Conservation (phyloP, 768 basidiomycete species). For the Infundibulicybe gibba region DNA sequence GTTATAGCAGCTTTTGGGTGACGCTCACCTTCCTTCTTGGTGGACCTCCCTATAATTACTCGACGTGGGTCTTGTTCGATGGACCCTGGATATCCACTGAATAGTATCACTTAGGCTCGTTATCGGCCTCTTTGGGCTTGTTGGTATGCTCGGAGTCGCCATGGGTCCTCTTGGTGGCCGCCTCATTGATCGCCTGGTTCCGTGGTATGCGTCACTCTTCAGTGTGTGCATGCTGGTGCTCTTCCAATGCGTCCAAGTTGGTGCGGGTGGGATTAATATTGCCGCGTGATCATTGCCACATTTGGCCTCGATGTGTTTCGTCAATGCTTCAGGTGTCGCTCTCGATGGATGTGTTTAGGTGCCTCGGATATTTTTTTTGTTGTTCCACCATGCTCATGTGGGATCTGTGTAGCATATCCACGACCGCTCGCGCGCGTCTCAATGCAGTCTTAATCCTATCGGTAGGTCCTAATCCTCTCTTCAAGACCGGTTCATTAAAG, state of each 20-base stretch:
- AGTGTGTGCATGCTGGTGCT: conserved; percentile 42
- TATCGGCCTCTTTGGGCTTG: conserved; percentile 73
- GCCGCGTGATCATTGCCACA: conserved; percentile 64
- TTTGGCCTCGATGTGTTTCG: conserved; percentile 72
- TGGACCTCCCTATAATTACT: conserved; percentile 71
- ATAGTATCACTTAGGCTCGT: conserved; percentile 26
- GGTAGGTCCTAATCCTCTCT: conserved; percentile 30
- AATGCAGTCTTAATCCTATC: conserved; percentile 76
- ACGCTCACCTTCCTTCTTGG: conserved; percentile 81
- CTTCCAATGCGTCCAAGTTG: conserved; percentile 63
- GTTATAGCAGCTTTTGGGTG: conserved; percentile 61
- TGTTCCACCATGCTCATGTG: neutral
- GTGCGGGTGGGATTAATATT: conserved; percentile 66
- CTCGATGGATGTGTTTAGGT: conserved; percentile 58
- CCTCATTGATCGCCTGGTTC: conserved; percentile 64
- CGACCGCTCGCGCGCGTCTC: conserved; percentile 59
- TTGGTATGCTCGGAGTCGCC: conserved; percentile 70
- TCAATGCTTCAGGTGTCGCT: conserved; percentile 74
- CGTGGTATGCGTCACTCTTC: conserved; percentile 73
- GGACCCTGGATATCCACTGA: neutral
- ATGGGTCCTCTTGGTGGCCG: conserved; percentile 68
- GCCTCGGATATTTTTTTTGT: conserved; percentile 7
- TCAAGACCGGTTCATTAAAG: neutral
- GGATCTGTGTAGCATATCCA: conserved; percentile 27
- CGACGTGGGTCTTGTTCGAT: conserved; percentile 44